These are phyloP conservation scores for Ananas comosus DNA, from an alignment of 176 grass and related monocot species.

Conservation along the genomic window DNA sequence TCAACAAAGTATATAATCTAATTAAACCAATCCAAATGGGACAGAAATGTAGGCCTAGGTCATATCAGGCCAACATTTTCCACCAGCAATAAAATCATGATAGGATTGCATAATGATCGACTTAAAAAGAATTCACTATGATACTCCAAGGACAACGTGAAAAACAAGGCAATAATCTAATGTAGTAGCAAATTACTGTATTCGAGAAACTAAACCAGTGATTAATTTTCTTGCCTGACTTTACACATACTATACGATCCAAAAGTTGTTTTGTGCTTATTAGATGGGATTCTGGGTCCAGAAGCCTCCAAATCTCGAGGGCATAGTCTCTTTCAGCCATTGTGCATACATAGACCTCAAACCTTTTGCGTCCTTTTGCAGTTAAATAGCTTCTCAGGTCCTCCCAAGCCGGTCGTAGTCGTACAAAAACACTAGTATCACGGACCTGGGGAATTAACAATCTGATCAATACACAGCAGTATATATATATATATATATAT, in stretches of 20 bases:
- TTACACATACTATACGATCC: conserved; percentile 76
- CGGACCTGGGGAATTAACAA: conserved; percentile 44
- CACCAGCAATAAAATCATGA: neutral
- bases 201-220: too few relatives aligned
- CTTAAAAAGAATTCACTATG: neutral
- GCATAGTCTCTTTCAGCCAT: conserved; percentile 98
- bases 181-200: neutral
- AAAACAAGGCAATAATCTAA: neutral
- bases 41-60: neutral
- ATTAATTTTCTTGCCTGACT: conserved; percentile 47
- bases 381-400: conserved; percentile 97
- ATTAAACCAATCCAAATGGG: neutral
- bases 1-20: neutral
- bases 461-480: conserved; percentile 5
- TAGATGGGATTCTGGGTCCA: conserved; percentile 77
- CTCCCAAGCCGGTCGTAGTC: conserved; percentile 93
- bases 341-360: conserved; percentile 97
- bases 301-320: conserved; percentile 98
- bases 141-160: neutral
- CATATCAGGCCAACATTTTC: neutral
- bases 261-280: conserved; percentile 58
- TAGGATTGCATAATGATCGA: too few relatives aligned
- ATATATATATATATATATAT: conserved; percentile 8
- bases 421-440: conserved; percentile 98
- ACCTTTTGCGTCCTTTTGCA: conserved; percentile 85